Conservation (phyloP, 805 yeast genomes). For the Sugiyamaella valdiviana region DNA sequence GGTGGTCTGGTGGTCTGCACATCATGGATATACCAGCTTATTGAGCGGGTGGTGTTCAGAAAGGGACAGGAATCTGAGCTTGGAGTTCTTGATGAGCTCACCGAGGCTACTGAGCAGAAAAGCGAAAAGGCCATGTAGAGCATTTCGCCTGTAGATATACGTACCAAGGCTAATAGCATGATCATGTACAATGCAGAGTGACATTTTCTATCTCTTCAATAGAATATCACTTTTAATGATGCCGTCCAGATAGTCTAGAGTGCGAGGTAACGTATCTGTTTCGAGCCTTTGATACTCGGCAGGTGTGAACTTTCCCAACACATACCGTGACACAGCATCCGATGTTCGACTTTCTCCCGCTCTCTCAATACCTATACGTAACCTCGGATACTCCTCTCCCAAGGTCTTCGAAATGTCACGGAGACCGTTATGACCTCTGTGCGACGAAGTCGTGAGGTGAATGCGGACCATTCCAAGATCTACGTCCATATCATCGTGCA, state of each 20-base stretch:
- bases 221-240: constrained; percentile 2
- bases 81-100: constrained; percentile 11
- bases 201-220: background rate
- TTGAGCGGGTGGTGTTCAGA: constrained; percentile 30
- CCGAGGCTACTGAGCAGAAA: background rate
- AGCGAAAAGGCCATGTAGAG: background rate
- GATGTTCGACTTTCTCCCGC: constrained; percentile 42
- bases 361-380: constrained; percentile 74
- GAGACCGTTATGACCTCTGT: constrained; percentile 83
- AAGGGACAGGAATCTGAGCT: background rate
- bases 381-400: constrained; percentile 48
- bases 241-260: constrained; percentile 22
- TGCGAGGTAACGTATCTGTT: constrained; percentile 37
- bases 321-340: constrained; percentile 38
- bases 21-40: constrained; percentile 53
- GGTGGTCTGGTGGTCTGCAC: constrained; percentile 76
- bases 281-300: constrained; percentile 41
- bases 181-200: no score
- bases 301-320: constrained; percentile 46
- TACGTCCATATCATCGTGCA: constrained; percentile 75
- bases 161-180: no score
- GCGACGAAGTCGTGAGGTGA: constrained; percentile 52
- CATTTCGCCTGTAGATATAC: no score
- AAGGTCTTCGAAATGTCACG: constrained; percentile 48
- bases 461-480: constrained; percentile 61